phyloP scores from a whole-genome alignment of 148 eudicot genomes.

The Rhododendron griersonianum region DNA sequence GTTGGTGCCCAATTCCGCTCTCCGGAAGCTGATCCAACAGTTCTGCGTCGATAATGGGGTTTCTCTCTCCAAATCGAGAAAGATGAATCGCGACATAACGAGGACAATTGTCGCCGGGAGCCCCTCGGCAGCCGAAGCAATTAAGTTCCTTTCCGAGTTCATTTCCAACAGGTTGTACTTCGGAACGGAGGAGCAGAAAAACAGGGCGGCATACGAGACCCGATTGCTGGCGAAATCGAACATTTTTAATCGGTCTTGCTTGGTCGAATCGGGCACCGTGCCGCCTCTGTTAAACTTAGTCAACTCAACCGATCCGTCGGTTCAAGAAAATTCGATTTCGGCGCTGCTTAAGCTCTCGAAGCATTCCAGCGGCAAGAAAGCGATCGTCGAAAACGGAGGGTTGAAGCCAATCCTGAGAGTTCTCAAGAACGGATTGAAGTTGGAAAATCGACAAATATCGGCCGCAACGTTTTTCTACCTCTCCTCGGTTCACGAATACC shows the following conservation, averaged over 20 bases:
- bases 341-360: slow-evolving; percentile 72
- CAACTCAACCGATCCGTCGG: slow-evolving; percentile 31
- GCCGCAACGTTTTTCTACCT: slow-evolving; percentile 78
- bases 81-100: slow-evolving; percentile 39
- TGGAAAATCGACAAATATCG: slow-evolving; percentile 57
- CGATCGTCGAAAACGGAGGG: slow-evolving; percentile 64
- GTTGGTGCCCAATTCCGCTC: slow-evolving; percentile 58
- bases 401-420: slow-evolving; percentile 35
- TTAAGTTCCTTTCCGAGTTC: slow-evolving; percentile 46
- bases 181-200: slow-evolving; percentile 50
- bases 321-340: slow-evolving; percentile 64
- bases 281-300: slow-evolving; percentile 58
- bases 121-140: slow-evolving; percentile 32
- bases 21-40: slow-evolving; percentile 54
- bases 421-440: slow-evolving; percentile 42
- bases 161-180: slow-evolving; percentile 40
- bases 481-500: slow-evolving; percentile 43
- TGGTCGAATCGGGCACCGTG: slow-evolving; percentile 53
- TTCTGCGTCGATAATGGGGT: slow-evolving; percentile 67
- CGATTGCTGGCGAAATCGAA: slow-evolving; percentile 68
- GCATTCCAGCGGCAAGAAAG: slow-evolving; percentile 50
- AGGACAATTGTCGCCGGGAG: slow-evolving; percentile 34
- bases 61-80: slow-evolving; percentile 43
- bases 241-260: slow-evolving; percentile 43
- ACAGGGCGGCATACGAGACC: slow-evolving; percentile 63